Percentiles rank a stretch among this genome's conserved stretches.
Evolutionary conservation across 169 alveolate genomes (phyloP).

Genomic region (Besnoitia besnoiti): DNA sequence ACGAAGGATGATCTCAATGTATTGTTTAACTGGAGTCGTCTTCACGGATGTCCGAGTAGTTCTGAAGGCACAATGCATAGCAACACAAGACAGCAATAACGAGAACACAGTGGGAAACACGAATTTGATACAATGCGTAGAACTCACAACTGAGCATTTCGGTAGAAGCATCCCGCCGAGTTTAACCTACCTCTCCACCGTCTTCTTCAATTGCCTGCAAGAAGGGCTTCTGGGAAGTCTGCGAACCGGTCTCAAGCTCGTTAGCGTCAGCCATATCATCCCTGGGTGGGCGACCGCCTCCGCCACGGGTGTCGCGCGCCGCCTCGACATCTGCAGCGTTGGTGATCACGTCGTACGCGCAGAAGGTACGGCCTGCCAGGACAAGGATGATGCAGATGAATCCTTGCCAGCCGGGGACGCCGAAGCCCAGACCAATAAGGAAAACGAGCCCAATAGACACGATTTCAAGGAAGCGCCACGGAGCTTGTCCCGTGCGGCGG

Average conservation of each 20-base stretch:
- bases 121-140: no score
- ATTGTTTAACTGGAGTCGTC: background rate
- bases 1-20: background rate
- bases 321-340: constrained; percentile 77
- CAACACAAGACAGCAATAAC: no score
- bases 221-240: constrained; percentile 56
- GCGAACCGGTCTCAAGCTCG: constrained; percentile 63
- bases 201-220: constrained; percentile 66
- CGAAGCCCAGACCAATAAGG: constrained; percentile 85
- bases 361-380: constrained; percentile 82
- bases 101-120: background rate
- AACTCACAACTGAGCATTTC: no score
- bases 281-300: constrained; percentile 24
- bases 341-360: constrained; percentile 82
- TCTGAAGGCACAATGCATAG: background rate
- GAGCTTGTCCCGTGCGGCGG: constrained; percentile 93
- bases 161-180: background rate
- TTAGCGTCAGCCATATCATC: constrained; percentile 40
- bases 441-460: constrained; percentile 89
- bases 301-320: constrained; percentile 52
- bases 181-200: constrained; percentile 53
- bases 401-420: constrained; percentile 80
- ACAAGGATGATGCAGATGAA: constrained; percentile 78
- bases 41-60: constrained; percentile 8
- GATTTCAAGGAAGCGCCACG: constrained; percentile 92